These are phyloP conservation scores for Immersiella caudata DNA, from an alignment of 495 filamentous ascomycete species.

Conservation along the genomic window DNA sequence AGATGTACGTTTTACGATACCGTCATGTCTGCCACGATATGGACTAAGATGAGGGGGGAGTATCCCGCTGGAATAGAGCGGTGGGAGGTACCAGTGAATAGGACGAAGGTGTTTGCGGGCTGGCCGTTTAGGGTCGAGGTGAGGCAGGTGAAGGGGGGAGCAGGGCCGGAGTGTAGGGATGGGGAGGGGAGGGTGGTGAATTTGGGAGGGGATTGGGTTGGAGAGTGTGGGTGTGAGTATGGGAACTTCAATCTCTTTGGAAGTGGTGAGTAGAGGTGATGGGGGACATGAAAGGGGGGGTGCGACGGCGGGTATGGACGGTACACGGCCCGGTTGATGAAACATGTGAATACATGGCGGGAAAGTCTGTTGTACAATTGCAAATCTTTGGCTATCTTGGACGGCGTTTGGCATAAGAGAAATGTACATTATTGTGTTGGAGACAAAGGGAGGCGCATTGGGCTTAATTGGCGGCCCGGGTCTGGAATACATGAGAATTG, in stretches of 20 bases:
- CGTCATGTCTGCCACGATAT: constrained; percentile 52
- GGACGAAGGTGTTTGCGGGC: constrained; percentile 27
- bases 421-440: no score
- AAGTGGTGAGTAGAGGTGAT: constrained; percentile 21
- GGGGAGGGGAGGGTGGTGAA: constrained; percentile 4
- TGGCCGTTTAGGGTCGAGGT: constrained; percentile 57
- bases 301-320: background rate
- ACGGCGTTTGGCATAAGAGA: no score
- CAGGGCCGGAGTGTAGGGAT: constrained; percentile 45
- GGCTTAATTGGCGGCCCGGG: no score
- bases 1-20: constrained; percentile 58
- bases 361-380: background rate
- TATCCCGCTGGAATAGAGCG: constrained; percentile 37
- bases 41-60: constrained; percentile 51
- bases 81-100: constrained; percentile 3
- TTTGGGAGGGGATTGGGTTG: constrained; percentile 7
- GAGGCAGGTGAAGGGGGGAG: constrained; percentile 42
- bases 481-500: no score
- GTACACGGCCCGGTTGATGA: no score
- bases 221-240: constrained; percentile 31
- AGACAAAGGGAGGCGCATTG: no score
- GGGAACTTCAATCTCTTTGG: no score
- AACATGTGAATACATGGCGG: background rate
- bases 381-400: no score
- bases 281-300: background rate